Percentiles rank a stretch among this genome's conserved stretches.
Conservation (phyloP, 78 protist genomes). For the Capsaspora owczarzaki region DNA sequence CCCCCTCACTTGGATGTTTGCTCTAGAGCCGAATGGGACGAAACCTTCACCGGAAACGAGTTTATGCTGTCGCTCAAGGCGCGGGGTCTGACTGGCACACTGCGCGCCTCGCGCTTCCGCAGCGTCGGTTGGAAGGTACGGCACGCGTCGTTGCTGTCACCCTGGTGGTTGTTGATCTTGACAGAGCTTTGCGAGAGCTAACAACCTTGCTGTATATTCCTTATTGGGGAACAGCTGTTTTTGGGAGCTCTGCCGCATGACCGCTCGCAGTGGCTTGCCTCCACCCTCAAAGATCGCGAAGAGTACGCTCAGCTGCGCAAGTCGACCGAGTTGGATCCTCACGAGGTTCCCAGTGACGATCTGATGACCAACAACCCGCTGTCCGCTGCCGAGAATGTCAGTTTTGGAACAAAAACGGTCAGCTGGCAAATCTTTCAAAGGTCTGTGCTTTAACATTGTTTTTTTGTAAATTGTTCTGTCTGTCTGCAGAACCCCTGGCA, state of each 20-base stretch:
- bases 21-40: not conserved
- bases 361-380: constrained; percentile 40
- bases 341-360: too few relatives aligned
- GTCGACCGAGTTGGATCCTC: not conserved
- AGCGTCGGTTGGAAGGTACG: not conserved
- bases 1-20: too few relatives aligned
- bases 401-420: too few relatives aligned
- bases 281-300: not conserved
- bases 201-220: too few relatives aligned
- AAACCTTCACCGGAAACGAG: not conserved
- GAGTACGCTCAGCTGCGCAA: not conserved
- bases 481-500: constrained; percentile 18
- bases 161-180: too few relatives aligned
- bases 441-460: too few relatives aligned
- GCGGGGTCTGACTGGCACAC: not conserved
- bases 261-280: not conserved
- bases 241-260: not conserved
- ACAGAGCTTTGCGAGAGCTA: too few relatives aligned
- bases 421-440: too few relatives aligned
- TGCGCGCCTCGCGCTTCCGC: not conserved
- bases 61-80: not conserved
- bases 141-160: too few relatives aligned
- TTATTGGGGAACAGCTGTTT: not conserved
- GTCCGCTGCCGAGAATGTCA: constrained; percentile 1
- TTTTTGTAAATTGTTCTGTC: too few relatives aligned